Evolutionary conservation across 2,329 filamentous ascomycete species (phyloP).

Genomic region (Cladosporium velox): DNA sequence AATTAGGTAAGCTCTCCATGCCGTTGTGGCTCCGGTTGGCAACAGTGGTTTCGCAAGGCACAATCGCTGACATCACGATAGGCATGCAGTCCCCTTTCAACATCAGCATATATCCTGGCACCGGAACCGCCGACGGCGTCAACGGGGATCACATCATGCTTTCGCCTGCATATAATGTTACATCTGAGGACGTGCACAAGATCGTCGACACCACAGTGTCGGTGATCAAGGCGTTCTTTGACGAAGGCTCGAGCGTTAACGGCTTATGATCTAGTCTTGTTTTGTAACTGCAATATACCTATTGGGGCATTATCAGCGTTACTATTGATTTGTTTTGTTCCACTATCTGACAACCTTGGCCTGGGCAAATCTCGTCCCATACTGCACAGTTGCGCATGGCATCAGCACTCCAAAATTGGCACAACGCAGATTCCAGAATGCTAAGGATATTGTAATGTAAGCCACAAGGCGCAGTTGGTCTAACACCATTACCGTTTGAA

Average conservation of each 20-base stretch:
- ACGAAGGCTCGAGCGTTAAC: neutral
- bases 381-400: neutral
- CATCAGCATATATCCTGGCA: constrained; percentile 65
- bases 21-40: neutral
- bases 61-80: constrained; percentile 28
- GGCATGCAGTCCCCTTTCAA: constrained; percentile 47
- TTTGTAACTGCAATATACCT: neutral
- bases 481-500: neutral
- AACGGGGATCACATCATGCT: constrained; percentile 70
- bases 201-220: constrained; percentile 55
- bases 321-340: neutral
- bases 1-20: constrained; percentile 46
- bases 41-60: neutral
- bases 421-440: neutral
- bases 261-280: neutral
- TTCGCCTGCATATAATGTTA: constrained; percentile 68
- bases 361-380: neutral
- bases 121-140: constrained; percentile 60
- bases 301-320: neutral
- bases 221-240: constrained; percentile 57
- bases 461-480: neutral
- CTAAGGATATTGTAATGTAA: neutral
- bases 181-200: constrained; percentile 55
- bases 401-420: neutral
- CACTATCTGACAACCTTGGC: neutral